A percentile compares a stretch with the other conserved stretches of the same genome.
These are phyloP conservation scores for Coemansia guatemalensis DNA, from an alignment of 192 early-diverging fungal species.

Conservation along the genomic window DNA sequence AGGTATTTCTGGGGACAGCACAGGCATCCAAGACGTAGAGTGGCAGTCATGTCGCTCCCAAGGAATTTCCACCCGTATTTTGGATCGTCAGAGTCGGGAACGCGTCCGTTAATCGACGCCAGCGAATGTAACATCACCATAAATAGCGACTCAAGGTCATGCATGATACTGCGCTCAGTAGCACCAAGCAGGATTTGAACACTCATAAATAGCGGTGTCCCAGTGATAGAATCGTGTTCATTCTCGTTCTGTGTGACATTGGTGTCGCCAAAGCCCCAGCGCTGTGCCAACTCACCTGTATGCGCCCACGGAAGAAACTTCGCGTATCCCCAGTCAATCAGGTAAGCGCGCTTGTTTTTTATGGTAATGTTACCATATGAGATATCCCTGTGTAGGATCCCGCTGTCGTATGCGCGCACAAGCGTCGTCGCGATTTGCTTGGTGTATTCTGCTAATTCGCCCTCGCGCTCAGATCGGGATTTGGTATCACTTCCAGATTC, in stretches of 20 bases:
- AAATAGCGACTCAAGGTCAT: conserved; percentile 13
- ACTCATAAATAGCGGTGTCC: conserved; percentile 3
- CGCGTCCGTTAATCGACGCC: no score
- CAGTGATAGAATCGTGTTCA: conserved; percentile 4
- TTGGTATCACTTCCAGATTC: no score
- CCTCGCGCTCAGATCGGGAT: background rate
- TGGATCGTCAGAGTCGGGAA: no score
- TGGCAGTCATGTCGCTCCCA: no score
- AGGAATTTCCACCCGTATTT: no score
- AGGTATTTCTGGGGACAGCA: no score
- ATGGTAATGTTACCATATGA: conserved; percentile 20
- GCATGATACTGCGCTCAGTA: background rate
- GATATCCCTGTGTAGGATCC: conserved; percentile 3
- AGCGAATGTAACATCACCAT: no score
- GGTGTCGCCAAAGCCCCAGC: conserved; percentile 1
- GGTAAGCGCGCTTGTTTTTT: background rate
- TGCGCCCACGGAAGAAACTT: background rate
- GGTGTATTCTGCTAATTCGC: background rate
- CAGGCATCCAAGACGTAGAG: no score
- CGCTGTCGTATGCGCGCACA: background rate
- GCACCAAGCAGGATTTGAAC: conserved; percentile 4
- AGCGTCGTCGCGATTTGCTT: background rate
- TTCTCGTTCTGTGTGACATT: background rate
- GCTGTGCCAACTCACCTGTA: background rate
- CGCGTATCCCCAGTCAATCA: conserved; percentile 24